A percentile compares a stretch with the other conserved stretches of the same genome.
Evolutionary conservation across 2,329 filamentous ascomycete genomes (phyloP).

Genomic region (Fusarium odoratissimum): DNA sequence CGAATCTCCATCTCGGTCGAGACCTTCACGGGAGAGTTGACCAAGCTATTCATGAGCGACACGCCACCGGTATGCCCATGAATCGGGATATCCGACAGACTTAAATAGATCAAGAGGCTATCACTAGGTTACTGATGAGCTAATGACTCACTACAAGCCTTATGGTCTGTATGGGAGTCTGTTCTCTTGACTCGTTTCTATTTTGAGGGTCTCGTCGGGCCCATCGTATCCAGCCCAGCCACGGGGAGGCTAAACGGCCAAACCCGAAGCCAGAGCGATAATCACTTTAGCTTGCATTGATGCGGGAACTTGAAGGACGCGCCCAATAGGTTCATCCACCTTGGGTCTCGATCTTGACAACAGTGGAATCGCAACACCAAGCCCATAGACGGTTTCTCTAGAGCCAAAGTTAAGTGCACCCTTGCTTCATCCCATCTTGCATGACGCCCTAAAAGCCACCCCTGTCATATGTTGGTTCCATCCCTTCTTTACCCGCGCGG

Average conservation of each 20-base stretch:
- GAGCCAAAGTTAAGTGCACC: conserved; percentile 3
- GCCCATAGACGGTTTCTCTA: not conserved
- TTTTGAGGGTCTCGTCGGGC: not conserved
- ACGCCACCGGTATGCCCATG: not conserved
- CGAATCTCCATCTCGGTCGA: not conserved
- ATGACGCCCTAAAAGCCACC: conserved; percentile 7
- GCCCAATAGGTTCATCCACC: not conserved
- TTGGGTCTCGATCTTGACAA: not conserved
- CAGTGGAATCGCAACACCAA: not conserved
- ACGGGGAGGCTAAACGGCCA: not conserved
- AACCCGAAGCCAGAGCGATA: not conserved
- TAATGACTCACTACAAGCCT: not conserved
- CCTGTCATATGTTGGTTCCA: conserved; percentile 31
- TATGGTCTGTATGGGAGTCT: too few species aligned
- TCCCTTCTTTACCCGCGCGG: conserved; percentile 32
- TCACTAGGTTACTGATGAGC: not conserved
- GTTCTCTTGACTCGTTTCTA: not conserved
- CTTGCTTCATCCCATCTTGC: not conserved
- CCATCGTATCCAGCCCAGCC: not conserved
- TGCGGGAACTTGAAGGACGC: not conserved
- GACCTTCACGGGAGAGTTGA: not conserved
- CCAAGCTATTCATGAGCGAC: not conserved
- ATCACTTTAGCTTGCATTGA: not conserved
- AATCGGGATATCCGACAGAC: not conserved
- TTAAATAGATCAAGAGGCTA: not conserved